Base-by-base conservation (phyloP, 2,329 filamentous ascomycete species). In the Escovopsis sp. region DNA sequence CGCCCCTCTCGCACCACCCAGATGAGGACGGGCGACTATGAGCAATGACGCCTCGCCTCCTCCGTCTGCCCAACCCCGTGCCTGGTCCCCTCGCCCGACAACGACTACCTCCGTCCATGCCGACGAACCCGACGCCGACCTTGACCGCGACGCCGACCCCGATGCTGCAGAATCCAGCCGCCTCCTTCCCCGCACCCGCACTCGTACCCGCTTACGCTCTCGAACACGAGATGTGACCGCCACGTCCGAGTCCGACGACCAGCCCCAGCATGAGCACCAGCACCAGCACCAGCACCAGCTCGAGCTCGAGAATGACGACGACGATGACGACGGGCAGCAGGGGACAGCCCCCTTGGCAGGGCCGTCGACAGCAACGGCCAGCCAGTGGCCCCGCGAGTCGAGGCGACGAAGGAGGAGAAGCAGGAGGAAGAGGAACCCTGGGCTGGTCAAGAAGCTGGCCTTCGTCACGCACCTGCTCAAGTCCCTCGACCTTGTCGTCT, bases 401-500 rank as follows among this genome's bases (percentile, higher is more conserved):
- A 50, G 56, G 34, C 52, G 51, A 35, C 54, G 52, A 29, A 52
- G 52, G 40, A 57, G 48, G 47, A 56, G 52, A 43, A 59, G 52
- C 45, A 53, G 48, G 36, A 58, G 52, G 46, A 56, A 52, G 39
- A 52, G 53, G 35, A 53, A 59, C 35, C 55, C 58, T 35, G 53
- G 66, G 43, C 54, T 71, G 47, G 54, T 57, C 38, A 75, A 68
- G 54, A 77, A 76, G 61, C 58, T 72, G 37, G 57, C 70, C 42
- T 75, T 78, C 49, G 56, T 77, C 45, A 70, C 63, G 28, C 66
- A 75, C 44, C 60, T 80, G 40, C 67, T 76, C 45, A 61, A 63
- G 47, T 71, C 65, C 41, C 58, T 80, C 39, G 76, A 81, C 56
- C 66, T 69, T 46, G 48, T 79, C 31, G 67, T 78, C 33, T 76